Evolutionary conservation across 495 filamentous ascomycete genomes (phyloP).

Genomic region (Zalerion maritima): DNA sequence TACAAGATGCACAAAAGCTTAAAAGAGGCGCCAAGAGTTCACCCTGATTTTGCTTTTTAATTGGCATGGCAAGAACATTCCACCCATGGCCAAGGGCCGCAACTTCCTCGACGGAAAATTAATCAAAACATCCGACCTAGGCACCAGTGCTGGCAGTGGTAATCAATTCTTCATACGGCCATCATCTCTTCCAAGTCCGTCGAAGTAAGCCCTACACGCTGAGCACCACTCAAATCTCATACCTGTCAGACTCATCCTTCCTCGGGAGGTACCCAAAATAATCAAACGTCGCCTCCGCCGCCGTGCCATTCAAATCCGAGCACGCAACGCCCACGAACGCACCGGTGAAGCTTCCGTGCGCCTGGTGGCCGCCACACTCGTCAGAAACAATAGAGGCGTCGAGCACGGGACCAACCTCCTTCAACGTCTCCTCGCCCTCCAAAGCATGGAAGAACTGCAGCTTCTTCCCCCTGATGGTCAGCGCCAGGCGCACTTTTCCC

Average conservation of each 20-base stretch:
- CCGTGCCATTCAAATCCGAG: conserved; percentile 38
- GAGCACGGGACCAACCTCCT: conserved; percentile 35
- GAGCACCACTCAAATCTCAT: too few relatives aligned
- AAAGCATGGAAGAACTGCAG: conserved; percentile 39
- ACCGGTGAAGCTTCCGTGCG: conserved; percentile 41
- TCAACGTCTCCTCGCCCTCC: conserved; percentile 21
- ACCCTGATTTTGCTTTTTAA: too few relatives aligned
- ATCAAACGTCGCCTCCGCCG: conserved; percentile 30
- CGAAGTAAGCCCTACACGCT: too few relatives aligned
- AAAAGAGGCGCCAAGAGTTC: too few relatives aligned
- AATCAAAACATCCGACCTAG: too few relatives aligned
- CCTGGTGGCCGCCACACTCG: conserved; percentile 41
- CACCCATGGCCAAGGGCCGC: too few relatives aligned
- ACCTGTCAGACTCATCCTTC: conserved; percentile 30
- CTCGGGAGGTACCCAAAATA: conserved; percentile 36
- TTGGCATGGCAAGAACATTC: too few relatives aligned
- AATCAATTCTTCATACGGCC: too few relatives aligned
- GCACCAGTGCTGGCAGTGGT: too few relatives aligned
- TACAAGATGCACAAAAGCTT: too few relatives aligned
- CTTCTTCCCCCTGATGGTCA: conserved; percentile 29
- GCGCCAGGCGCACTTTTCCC: conserved; percentile 33
- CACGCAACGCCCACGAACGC: conserved; percentile 41
- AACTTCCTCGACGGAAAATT: too few relatives aligned
- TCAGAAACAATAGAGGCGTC: conserved; percentile 39
- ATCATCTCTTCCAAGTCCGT: too few relatives aligned